Base-by-base conservation (phyloP, 768 basidiomycete species). In the Ramaria sp. region DNA sequence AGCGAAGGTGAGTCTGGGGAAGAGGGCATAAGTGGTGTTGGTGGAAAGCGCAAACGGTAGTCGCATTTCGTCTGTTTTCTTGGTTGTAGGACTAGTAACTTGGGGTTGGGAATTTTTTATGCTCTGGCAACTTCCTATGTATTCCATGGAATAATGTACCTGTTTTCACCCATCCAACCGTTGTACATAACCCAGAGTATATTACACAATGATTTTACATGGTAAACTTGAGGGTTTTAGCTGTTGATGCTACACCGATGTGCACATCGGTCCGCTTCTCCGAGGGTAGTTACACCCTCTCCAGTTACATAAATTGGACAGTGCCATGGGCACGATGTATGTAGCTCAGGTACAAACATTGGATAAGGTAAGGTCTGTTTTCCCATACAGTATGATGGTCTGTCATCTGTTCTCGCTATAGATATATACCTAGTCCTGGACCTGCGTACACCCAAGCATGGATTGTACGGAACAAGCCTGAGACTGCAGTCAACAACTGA, bases 401-500 rank as follows among this genome's bases (percentile, higher is more conserved):
- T 7, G 42, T 41, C n/a, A n/a, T 41, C 2, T 41, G 3, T 41
- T 41, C 3, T 9, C n/a, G 39, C 3, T 9, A 41, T 41, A 13
- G 39, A n/a, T 7, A 43, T 43, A 43, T 17, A 43, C 42, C 42
- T 43, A 43, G 42, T 7, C 17, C 27, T 5, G 46, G 3, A 12
- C 46, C 12, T 12, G 12, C 46, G 4, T 11, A 47, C 11, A 20
- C 46, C 46, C 3, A 47, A 22, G 27, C 46, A 47, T 47, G 46
- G 46, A 47, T 47, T 15, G 2, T 47, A 1, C 64, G 51, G 60
- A 62, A 31, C 57, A 66, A 66, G 52, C 60, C 63, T 30, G 62
- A 69, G 17, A 71, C 72, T 1, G 62, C 64, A 42, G 47, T 68
- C 39, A 65, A 69, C 56, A 37, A 10, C 34, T 37, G 9, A 7